These are phyloP conservation scores for Dioszegia aurantiaca DNA, from an alignment of 768 basidiomycete genomes.

Conservation along the genomic window DNA sequence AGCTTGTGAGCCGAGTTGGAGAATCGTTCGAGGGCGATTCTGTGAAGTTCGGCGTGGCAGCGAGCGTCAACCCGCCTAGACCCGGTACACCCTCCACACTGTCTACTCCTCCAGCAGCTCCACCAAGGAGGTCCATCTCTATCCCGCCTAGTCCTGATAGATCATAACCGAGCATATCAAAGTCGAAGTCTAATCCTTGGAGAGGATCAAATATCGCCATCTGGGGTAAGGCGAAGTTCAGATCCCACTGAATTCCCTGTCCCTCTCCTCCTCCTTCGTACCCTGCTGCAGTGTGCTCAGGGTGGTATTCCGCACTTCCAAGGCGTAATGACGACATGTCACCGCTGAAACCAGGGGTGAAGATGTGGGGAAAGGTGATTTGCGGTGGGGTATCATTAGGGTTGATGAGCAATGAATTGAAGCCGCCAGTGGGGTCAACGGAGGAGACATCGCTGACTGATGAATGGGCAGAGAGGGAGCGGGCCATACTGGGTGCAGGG, in stretches of 20 bases:
- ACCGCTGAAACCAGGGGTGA: background rate
- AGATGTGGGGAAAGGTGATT: background rate
- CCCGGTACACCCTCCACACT: background rate
- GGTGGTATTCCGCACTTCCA: too few species aligned
- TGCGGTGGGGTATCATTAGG: conserved; percentile 11
- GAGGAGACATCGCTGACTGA: conserved; percentile 12
- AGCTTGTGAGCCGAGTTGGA: background rate
- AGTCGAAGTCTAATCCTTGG: conserved; percentile 1
- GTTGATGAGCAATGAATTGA: conserved; percentile 10
- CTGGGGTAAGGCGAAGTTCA: background rate
- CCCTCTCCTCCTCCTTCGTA: too few species aligned
- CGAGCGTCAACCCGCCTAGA: background rate
- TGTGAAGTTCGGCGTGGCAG: background rate
- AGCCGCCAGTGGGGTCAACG: conserved; percentile 12
- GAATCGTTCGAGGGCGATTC: background rate
- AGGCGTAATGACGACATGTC: background rate
- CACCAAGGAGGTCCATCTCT: background rate
- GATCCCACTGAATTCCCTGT: background rate
- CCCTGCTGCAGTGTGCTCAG: too few species aligned
- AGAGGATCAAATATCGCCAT: background rate
- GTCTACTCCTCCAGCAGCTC: too few species aligned
- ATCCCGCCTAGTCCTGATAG: background rate
- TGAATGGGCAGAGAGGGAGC: conserved; percentile 17
- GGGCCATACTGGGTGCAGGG: conserved; percentile 15
- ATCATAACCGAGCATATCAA: background rate